Evolutionary conservation across 1,284 basidiomycete species (phyloP), one percentile per base, ranked within the genome.

Genomic region (Chalciporus sp.): DNA sequence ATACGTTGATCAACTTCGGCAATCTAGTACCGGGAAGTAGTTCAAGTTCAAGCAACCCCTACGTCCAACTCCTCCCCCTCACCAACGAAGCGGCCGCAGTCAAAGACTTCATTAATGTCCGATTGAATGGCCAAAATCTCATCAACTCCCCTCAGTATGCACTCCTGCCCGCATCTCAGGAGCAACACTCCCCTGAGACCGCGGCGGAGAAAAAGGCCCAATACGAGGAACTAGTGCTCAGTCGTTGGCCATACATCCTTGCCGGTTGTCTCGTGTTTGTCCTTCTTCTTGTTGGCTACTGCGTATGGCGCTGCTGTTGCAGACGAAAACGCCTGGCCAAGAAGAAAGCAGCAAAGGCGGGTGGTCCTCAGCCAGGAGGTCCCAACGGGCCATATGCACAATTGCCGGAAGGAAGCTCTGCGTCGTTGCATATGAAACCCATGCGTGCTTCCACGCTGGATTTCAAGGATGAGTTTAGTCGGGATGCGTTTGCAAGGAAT

Each of bases 211-310:
- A 88, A 74, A 88, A 90, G 73, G 79, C 85, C 52, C 74, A 76
- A 62, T 84, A 82, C 58, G 83, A 87, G 64, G 88, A 86, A 67
- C 74, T 79, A 73, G 74, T 90, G 26, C 78, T 89, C 56, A 85
- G 83, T 61, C 82, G 78, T 42, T 90, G 88, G 88, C 88, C 88
- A 0, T 86, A 89, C 63, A 90, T 90, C 64, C 76, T 90, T 56
- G 60, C 78, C 26, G 88, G 86, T 35, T 85, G 83, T 61, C 72
- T 90, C 37, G 68, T 75, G 4, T 74, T 83, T 56, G 70, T 86
- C 19, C 44, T 80, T 28, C 60, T 82, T 49, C 60, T 82, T 42
- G 58, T 80, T 46, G 79, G 79, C 14, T 73, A 79, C 55, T 78
- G 80, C 60, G 60, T 87, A 40, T 88, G 85, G 83, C 76, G 78